These are phyloP conservation scores for Erysiphe pulchra DNA, from an alignment of 2,329 filamentous ascomycete genomes.

Conservation along the genomic window DNA sequence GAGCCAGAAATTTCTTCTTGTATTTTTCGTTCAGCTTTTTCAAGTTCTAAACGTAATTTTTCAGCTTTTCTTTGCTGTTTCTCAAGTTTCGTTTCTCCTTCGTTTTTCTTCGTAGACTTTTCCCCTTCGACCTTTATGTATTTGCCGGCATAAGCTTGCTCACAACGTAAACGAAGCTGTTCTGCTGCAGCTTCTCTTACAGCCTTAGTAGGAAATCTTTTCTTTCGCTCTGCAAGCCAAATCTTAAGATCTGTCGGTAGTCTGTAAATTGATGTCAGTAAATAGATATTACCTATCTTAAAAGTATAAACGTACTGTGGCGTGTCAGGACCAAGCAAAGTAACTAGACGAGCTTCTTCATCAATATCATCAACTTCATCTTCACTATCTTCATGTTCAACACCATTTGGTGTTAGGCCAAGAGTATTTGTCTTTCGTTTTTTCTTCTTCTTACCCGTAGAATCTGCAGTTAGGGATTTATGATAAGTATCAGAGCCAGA, in stretches of 20 bases:
- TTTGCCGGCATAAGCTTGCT: slow-evolving; percentile 10
- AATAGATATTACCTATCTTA: slow-evolving; percentile 7
- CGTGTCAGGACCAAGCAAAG: slow-evolving; percentile 14
- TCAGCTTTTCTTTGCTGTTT: slow-evolving; percentile 29
- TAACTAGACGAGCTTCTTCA: slow-evolving; percentile 22
- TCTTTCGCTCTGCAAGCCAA: slow-evolving; percentile 61
- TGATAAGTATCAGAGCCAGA: slow-evolving; percentile 14
- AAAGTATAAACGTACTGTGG: slow-evolving; percentile 13
- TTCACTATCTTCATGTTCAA: slow-evolving; percentile 29
- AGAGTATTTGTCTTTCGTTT: slow-evolving; percentile 47
- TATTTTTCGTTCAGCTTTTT: slow-evolving; percentile 33
- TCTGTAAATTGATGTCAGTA: slow-evolving; percentile 13
- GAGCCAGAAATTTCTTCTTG: slow-evolving; percentile 23
- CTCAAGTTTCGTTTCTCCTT: slow-evolving; percentile 22
- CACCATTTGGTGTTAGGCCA: slow-evolving; percentile 33
- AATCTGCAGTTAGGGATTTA: slow-evolving; percentile 23
- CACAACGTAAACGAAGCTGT: slow-evolving; percentile 15
- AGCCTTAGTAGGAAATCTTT: slow-evolving; percentile 54
- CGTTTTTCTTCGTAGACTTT: slow-evolving; percentile 21
- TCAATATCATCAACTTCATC: slow-evolving; percentile 41
- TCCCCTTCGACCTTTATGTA: slow-evolving; percentile 15
- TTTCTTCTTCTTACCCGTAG: slow-evolving; percentile 30
- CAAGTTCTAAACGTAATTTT: slow-evolving; percentile 35
- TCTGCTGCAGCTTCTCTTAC: slow-evolving; percentile 38
- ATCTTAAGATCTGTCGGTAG: slow-evolving; percentile 39